Percentiles rank a stretch among this genome's conserved stretches.
phyloP scores from a whole-genome alignment of 805 yeast species.

The Lachancea meyersii region DNA sequence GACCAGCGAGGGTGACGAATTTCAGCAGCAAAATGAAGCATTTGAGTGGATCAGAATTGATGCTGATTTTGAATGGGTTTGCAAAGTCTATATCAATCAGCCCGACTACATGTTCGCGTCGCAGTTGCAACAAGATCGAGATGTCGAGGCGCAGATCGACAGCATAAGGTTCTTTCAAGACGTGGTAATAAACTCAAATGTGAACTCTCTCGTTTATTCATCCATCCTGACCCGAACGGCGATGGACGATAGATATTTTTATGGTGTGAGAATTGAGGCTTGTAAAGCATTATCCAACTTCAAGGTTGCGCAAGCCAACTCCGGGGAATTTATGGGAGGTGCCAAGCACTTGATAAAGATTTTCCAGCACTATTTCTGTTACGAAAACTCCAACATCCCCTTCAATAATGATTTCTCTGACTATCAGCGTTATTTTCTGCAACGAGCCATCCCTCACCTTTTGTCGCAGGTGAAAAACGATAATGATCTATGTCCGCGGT shows the following conservation, averaged over 20 bases:
- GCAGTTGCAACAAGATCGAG: slow-evolving; percentile 89
- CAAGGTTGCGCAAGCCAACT: slow-evolving; percentile 39
- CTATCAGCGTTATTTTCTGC: slow-evolving; percentile 61
- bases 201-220: slow-evolving; percentile 61
- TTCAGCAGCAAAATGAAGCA: slow-evolving; percentile 55
- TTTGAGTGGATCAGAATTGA: slow-evolving; percentile 98
- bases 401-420: slow-evolving; percentile 74
- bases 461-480: slow-evolving; percentile 56
- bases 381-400: slow-evolving; percentile 60
- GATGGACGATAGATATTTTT: slow-evolving; percentile 78
- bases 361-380: slow-evolving; percentile 67
- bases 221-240: slow-evolving; percentile 72
- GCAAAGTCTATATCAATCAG: slow-evolving; percentile 71
- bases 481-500: slow-evolving; percentile 54
- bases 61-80: slow-evolving; percentile 96
- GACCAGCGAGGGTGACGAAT: slow-evolving; percentile 34
- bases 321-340: slow-evolving; percentile 40
- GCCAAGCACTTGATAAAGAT: slow-evolving; percentile 64
- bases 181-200: slow-evolving; percentile 32
- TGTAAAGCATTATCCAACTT: slow-evolving; percentile 68
- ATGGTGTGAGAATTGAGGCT: slow-evolving; percentile 85
- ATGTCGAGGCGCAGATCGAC: slow-evolving; percentile 90
- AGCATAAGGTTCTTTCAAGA: slow-evolving; percentile 70
- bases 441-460: slow-evolving; percentile 59
- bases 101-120: slow-evolving; percentile 95